These are phyloP conservation scores for Euphorbia neoarborescens DNA, from an alignment of 441 rosid species.

Conservation along the genomic window DNA sequence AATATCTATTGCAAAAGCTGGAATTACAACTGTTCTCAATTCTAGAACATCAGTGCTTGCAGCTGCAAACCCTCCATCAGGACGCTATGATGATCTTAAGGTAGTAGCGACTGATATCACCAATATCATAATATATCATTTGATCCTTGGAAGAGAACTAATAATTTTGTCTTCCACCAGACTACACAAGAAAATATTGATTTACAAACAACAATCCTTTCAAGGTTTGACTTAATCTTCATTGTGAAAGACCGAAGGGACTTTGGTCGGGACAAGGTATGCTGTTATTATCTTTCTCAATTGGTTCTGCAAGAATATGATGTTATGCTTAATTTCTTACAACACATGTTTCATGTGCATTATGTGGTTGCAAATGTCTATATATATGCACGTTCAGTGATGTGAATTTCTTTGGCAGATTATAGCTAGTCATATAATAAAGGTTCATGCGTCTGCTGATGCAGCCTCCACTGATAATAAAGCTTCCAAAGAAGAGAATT, in stretches of 20 bases:
- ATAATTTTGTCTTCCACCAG: constrained; percentile 36
- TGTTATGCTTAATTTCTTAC: no score
- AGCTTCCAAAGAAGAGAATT: constrained; percentile 70
- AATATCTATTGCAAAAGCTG: constrained; percentile 96
- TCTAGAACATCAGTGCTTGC: constrained; percentile 98
- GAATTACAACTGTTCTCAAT: constrained; percentile 91
- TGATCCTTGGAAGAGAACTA: constrained; percentile 13
- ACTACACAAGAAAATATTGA: constrained; percentile 94
- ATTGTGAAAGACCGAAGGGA: constrained; percentile 87
- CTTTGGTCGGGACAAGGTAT: constrained; percentile 80
- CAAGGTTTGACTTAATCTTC: constrained; percentile 92
- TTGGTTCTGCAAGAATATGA: constrained; percentile 2
- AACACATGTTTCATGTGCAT: background rate
- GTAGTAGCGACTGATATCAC: constrained; percentile 26
- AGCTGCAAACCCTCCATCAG: constrained; percentile 96
- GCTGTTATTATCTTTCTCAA: background rate
- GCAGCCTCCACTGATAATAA: constrained; percentile 40
- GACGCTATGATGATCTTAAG: constrained; percentile 97
- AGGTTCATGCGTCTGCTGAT: constrained; percentile 86
- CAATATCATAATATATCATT: constrained; percentile 10
- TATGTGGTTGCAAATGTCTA: constrained; percentile 10
- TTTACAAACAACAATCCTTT: constrained; percentile 90
- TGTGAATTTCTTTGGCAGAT: constrained; percentile 38
- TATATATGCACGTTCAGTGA: background rate
- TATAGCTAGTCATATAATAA: constrained; percentile 89